These are phyloP conservation scores for Neopestalotiopsis sp. DNA, from an alignment of 2,329 filamentous ascomycete genomes.

Conservation along the genomic window DNA sequence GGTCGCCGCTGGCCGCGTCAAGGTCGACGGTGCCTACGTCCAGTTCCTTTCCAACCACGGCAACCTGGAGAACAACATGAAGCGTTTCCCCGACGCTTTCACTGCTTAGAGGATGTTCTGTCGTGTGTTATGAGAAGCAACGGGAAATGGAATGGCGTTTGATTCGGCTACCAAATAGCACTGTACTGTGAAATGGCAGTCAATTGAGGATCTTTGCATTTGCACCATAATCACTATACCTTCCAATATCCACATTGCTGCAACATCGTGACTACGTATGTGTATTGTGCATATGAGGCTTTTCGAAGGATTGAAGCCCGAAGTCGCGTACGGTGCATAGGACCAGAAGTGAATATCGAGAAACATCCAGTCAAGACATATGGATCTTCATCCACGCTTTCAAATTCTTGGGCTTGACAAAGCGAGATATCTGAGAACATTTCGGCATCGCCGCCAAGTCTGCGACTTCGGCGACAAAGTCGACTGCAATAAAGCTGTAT, in stretches of 20 bases:
- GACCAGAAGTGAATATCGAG: too few relatives aligned
- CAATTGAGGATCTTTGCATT: slow-evolving; percentile 24
- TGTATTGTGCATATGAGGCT: neutral
- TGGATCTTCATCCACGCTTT: too few relatives aligned
- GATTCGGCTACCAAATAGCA: slow-evolving; percentile 22
- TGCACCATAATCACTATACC: slow-evolving; percentile 17
- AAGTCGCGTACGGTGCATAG: neutral
- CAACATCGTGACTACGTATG: neutral
- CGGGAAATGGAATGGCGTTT: slow-evolving; percentile 23
- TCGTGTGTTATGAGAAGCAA: slow-evolving; percentile 22
- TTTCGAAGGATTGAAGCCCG: neutral
- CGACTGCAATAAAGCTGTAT: neutral
- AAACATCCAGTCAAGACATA: too few relatives aligned
- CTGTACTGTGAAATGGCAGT: slow-evolving; percentile 23
- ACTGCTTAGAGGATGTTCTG: slow-evolving; percentile 47
- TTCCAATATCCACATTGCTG: neutral
- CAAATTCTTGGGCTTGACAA: neutral
- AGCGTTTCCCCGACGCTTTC: slow-evolving; percentile 94
- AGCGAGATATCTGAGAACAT: neutral
- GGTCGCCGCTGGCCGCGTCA: slow-evolving; percentile 91
- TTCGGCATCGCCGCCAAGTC: neutral
- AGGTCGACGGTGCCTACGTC: slow-evolving; percentile 98
- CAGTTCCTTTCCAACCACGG: slow-evolving; percentile 98
- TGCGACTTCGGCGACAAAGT: neutral
- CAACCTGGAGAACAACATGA: slow-evolving; percentile 83